A percentile compares a stretch with the other conserved stretches of the same genome.
These are phyloP conservation scores for Sinapis alba DNA, from an alignment of 441 rosid species.

Conservation along the genomic window DNA sequence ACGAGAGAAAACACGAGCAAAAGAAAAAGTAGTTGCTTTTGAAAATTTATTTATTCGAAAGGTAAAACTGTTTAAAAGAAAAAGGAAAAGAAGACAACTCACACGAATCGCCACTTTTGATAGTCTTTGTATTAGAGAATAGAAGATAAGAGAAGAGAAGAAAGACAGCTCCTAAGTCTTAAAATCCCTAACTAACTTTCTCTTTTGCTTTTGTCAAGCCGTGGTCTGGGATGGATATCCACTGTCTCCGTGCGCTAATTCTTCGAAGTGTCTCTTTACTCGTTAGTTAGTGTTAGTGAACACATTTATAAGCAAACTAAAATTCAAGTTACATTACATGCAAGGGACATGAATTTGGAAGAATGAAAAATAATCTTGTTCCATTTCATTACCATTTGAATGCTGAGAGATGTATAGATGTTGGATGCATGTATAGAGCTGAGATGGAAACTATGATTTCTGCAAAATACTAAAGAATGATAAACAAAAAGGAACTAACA, in stretches of 20 bases:
- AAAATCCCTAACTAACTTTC: constrained; percentile 27
- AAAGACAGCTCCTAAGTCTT: constrained; percentile 26
- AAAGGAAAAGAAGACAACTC: constrained; percentile 32
- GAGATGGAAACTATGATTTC: neutral
- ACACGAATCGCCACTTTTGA: constrained; percentile 37
- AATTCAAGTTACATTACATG: neutral
- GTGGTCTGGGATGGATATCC: constrained; percentile 47
- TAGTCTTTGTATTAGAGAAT: neutral
- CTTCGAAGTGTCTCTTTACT: neutral
- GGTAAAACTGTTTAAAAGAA: constrained; percentile 35
- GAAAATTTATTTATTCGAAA: constrained; percentile 26
- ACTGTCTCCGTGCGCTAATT: constrained; percentile 43
- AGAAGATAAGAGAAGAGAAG: constrained; percentile 22
- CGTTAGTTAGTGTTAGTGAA: neutral
- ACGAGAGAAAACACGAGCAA: constrained; percentile 28
- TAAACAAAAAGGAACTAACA: no score
- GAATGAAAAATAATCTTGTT: neutral
- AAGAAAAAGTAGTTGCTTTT: constrained; percentile 27
- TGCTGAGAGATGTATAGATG: no score
- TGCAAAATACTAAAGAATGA: neutral
- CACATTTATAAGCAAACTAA: neutral
- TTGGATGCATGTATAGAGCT: neutral
- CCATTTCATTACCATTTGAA: neutral
- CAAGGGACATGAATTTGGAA: neutral
- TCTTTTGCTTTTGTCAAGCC: constrained; percentile 43